Evolutionary conservation across 331 rosid species (phyloP).

Genomic region (Prunus yedoensis): DNA sequence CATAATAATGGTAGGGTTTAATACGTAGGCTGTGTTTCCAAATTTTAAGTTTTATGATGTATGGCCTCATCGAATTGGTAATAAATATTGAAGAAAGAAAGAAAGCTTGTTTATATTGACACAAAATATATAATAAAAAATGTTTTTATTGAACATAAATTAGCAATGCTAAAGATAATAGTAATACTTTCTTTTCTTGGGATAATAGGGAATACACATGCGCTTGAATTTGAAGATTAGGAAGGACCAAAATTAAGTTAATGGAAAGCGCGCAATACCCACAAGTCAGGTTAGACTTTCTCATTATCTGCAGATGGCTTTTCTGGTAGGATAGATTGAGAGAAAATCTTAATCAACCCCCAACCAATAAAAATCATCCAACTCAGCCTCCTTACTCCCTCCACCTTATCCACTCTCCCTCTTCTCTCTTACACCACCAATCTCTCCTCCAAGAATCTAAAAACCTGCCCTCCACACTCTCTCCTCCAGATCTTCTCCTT

Average conservation of each 20-base stretch:
- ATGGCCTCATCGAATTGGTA: too few species aligned
- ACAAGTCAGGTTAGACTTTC: background rate
- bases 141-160: too few species aligned
- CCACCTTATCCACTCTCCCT: constrained; percentile 56
- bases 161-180: too few species aligned
- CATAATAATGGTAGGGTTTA: too few species aligned
- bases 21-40: too few species aligned
- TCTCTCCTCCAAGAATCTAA: constrained; percentile 57
- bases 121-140: too few species aligned
- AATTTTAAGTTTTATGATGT: background rate
- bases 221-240: too few species aligned
- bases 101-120: too few species aligned
- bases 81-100: too few species aligned
- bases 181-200: too few species aligned
- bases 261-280: background rate
- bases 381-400: constrained; percentile 45
- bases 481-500: constrained; percentile 3
- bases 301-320: constrained; percentile 13
- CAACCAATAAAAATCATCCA: constrained; percentile 71
- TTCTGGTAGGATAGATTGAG: constrained; percentile 26
- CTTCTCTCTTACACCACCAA: constrained; percentile 38
- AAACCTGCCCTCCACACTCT: constrained; percentile 40
- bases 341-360: constrained; percentile 22
- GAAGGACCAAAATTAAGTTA: background rate
- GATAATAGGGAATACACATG: too few species aligned